Percentiles rank a stretch among this genome's conserved stretches.
These are phyloP conservation scores for Flaveria ramosissima DNA, from an alignment of 129 eudicot genomes.

Conservation along the genomic window DNA sequence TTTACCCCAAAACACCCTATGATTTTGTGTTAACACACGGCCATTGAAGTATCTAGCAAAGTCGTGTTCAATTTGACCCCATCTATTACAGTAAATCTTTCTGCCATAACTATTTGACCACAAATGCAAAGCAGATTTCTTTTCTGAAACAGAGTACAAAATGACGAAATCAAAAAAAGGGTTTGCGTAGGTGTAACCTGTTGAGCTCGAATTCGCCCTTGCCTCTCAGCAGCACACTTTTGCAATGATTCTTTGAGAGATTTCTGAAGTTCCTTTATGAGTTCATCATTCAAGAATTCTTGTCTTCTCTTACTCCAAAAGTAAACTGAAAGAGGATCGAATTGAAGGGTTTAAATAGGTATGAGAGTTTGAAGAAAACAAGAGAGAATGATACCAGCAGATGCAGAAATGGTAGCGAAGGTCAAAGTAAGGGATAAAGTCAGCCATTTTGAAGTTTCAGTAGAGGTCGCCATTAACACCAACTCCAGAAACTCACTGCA, in stretches of 20 bases:
- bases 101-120: too few species aligned
- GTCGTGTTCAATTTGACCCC: too few species aligned
- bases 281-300: conserved; percentile 29
- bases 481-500: background rate
- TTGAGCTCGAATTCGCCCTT: conserved; percentile 94
- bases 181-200: conserved; percentile 48
- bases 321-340: conserved; percentile 35
- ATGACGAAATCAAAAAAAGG: background rate
- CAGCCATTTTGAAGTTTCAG: conserved; percentile 50
- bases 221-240: conserved; percentile 84
- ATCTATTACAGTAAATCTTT: too few species aligned
- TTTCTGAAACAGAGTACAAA: too few species aligned
- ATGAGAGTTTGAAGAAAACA: background rate
- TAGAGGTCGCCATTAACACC: conserved; percentile 36
- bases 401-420: conserved; percentile 47
- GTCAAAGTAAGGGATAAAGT: conserved; percentile 52
- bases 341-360: background rate
- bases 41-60: too few species aligned
- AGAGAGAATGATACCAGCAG: conserved; percentile 23
- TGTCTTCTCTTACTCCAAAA: conserved; percentile 52
- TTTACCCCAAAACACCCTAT: too few species aligned
- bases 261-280: conserved; percentile 48
- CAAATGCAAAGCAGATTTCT: background rate
- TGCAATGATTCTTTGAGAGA: conserved; percentile 53
- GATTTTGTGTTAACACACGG: too few species aligned